Evolutionary conservation across 2,329 filamentous ascomycete species (phyloP), one percentile per base, ranked within the genome.

Genomic region (Chaetomiaceae sp.): DNA sequence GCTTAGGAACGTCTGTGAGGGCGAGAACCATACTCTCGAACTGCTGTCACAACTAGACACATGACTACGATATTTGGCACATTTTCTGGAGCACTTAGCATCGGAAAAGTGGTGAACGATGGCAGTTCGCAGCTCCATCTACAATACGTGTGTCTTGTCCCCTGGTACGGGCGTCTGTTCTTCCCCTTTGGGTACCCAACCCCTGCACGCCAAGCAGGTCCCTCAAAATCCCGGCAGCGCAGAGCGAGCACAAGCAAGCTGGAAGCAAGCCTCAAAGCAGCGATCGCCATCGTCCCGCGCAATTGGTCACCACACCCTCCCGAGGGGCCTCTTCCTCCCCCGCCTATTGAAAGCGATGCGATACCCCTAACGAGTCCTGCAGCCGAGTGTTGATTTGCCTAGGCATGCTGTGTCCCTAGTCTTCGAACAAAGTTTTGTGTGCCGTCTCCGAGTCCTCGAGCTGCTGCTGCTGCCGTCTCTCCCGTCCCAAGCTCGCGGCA

Each of bases 141-240:
- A n/a, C n/a, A n/a, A n/a, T n/a, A n/a, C n/a, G n/a, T n/a, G n/a
- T n/a, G n/a, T n/a, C n/a, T n/a, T n/a, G n/a, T n/a, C n/a, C n/a
- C n/a, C n/a, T n/a, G n/a, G n/a, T n/a, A n/a, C n/a, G n/a, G n/a
- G n/a, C n/a, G n/a, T n/a, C n/a, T n/a, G n/a, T n/a, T n/a, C n/a
- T n/a, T n/a, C n/a, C n/a, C n/a, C n/a, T n/a, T 47, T 43, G 40
- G 35, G 34, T 10, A 27, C 42, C 46, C 38, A 37, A 43, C 41
- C 45, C 40, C 34, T 36, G 41, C 33, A 35, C 34, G 38, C 15
- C 14, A n/a, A n/a, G n/a, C 8, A 49, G 37, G 33, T 39, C 36
- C 50, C 42, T 49, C 49, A 42, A 49, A 43, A 47, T 53, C 49
- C 46, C 37, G 48, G 42, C 39, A 51, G 37, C n/a, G n/a, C n/a